Evolutionary conservation across 1,284 basidiomycete genomes (phyloP), one percentile per base, ranked within the genome.

Genomic region (Pseudozyma hubeiensis): DNA sequence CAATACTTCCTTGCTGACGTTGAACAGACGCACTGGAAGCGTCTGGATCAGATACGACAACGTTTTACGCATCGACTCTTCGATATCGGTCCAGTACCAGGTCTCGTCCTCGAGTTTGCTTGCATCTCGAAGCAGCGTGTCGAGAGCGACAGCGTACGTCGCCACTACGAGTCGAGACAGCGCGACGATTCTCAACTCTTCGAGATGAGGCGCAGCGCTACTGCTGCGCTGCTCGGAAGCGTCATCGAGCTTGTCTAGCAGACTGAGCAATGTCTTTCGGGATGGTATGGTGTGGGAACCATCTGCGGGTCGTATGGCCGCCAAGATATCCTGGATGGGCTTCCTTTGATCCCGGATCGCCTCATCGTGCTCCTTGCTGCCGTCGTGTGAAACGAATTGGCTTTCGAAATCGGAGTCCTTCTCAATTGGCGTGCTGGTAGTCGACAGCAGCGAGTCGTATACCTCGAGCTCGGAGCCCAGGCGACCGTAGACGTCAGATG

Each of bases 81-180:
- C 77, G 37, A 80, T 72, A 8, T 77, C 67, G 17, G 74, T 77
- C 79, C 79, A 80, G 39, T 72, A 74, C 75, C 77, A 80, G 6
- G 75, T 74, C 43, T 74, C 68, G 31, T 75, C 63, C n/a, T 75
- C 67, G 13, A 79, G 53, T 43, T 59, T 65, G 53, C 68, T 55
- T 3, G 77, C 79, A 52, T 79, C 75, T 33, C 70, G 64, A 1
- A 80, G 60, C 4, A 80, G 49, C 0, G 63, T 56, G 19, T 78
- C 72, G 41, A 80, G 59, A 16, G 75, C 73, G 9, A 72, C 53
- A 8, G 74, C 71, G 40, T 77, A 79, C 0, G 77, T 63, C 0
- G 77, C 73, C 7, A 60, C 62, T 9, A 77, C 61, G n/a, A 80
- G 64, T 16, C 75, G 63, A 11, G 77, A 71, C 13, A 78, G 47